These are phyloP conservation scores for Rhodotorula sp. DNA, from an alignment of 1,284 basidiomycete species.

Conservation along the genomic window DNA sequence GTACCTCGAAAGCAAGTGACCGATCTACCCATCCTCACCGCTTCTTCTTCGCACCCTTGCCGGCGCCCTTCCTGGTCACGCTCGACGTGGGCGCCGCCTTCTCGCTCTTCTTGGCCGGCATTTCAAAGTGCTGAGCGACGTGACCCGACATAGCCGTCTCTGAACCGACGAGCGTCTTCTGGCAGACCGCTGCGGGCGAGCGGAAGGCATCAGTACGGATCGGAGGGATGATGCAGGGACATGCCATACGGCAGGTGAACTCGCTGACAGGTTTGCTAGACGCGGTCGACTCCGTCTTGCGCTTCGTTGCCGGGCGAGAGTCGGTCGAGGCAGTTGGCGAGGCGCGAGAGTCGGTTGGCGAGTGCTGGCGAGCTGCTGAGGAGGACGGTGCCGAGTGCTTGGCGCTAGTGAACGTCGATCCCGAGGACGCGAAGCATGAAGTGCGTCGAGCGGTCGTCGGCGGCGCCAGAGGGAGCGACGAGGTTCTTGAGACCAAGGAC, in stretches of 20 bases:
- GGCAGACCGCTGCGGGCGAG: conserved; percentile 17
- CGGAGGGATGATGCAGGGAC: no score
- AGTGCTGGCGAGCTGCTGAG: neutral
- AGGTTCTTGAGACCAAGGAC: neutral
- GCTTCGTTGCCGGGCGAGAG: neutral
- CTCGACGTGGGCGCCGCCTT: neutral
- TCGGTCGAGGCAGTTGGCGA: neutral
- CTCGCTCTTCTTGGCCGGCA: conserved; percentile 7
- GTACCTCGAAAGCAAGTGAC: no score
- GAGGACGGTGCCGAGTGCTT: neutral
- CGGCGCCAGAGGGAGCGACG: neutral
- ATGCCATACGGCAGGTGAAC: neutral
- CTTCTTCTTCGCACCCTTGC: neutral
- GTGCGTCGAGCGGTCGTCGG: neutral
- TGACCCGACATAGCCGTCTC: conserved; percentile 35
- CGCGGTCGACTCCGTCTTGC: neutral
- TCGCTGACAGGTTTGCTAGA: neutral
- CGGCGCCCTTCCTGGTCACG: no score
- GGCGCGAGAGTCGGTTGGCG: no score
- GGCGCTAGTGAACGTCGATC: neutral
- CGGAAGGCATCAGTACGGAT: neutral
- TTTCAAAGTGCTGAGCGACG: conserved; percentile 22
- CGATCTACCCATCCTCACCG: no score
- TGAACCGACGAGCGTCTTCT: conserved; percentile 16
- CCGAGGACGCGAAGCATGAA: no score